These are phyloP conservation scores for Agrostemma githago DNA, from an alignment of 148 eudicot genomes.

Conservation along the genomic window DNA sequence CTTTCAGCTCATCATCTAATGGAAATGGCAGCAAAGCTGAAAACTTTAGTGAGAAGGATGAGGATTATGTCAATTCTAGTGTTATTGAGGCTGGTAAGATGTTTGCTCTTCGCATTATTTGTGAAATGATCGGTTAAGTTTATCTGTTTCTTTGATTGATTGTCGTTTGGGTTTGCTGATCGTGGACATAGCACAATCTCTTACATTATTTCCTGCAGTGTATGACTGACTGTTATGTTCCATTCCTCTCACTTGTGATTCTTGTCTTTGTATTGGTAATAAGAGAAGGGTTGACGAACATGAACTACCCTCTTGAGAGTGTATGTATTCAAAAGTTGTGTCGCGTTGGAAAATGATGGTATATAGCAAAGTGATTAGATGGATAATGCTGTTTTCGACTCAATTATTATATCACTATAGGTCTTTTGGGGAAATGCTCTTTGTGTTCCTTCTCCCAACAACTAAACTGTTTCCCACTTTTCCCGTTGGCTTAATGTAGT, in stretches of 20 bases:
- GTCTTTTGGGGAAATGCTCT: too few relatives aligned
- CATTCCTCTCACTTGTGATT: not conserved
- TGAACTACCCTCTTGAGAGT: not conserved
- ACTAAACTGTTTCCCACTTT: not conserved
- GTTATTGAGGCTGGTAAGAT: constrained; percentile 83
- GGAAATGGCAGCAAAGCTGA: constrained; percentile 87
- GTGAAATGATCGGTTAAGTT: not conserved
- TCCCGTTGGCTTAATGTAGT: constrained; percentile 33
- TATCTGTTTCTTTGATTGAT: not conserved
- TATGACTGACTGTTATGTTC: not conserved
- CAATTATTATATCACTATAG: too few relatives aligned
- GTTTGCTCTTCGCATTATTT: not conserved
- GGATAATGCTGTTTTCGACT: too few relatives aligned
- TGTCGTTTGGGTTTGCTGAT: not conserved
- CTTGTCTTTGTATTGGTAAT: not conserved
- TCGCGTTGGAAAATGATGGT: not conserved
- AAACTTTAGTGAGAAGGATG: constrained; percentile 64
- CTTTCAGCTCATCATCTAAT: constrained; percentile 81
- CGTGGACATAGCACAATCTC: not conserved
- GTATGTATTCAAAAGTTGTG: not conserved
- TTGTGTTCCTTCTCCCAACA: too few relatives aligned
- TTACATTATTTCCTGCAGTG: not conserved
- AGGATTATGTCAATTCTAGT: constrained; percentile 81
- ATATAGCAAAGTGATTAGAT: not conserved
- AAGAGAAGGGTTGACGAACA: not conserved